Conservation (phyloP, 768 basidiomycete species). For the Lactarius sanguifluus region DNA sequence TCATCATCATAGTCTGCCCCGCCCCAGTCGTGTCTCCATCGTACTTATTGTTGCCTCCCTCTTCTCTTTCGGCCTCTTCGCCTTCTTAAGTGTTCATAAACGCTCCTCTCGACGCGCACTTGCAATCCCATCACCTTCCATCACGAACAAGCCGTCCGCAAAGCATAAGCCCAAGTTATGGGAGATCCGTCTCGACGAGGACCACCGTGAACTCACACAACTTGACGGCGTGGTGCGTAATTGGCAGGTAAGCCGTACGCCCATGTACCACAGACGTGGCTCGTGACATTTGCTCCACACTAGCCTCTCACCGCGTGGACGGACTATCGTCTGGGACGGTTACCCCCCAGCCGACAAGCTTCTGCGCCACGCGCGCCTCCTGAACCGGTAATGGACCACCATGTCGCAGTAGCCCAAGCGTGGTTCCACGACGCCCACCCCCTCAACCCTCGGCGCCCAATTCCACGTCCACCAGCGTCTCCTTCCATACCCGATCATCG, state of each 20-base stretch:
- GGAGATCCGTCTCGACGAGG: conserved; percentile 19
- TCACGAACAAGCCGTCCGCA: not conserved
- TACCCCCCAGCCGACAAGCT: not conserved
- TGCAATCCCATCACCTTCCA: not conserved
- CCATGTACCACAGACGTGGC: not conserved
- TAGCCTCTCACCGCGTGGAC: conserved; percentile 28
- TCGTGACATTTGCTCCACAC: not conserved
- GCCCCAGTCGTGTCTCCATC: conserved; percentile 2
- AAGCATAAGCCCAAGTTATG: conserved; percentile 16
- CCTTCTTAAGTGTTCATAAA: conserved; percentile 1
- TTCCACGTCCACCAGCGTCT: not conserved
- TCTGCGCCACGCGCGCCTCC: not conserved
- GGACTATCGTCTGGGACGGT: not conserved
- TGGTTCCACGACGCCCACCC: conserved; percentile 8
- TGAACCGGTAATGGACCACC: not conserved
- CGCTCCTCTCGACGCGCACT: not conserved
- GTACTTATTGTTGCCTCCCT: conserved; percentile 3
- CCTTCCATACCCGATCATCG: not conserved
- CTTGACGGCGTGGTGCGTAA: not conserved
- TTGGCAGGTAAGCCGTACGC: conserved; percentile 18
- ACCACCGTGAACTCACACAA: not conserved
- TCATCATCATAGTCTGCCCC: not conserved
- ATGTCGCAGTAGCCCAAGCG: conserved; percentile 8
- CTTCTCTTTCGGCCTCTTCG: not conserved
- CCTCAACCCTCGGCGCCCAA: not conserved